phyloP scores from a whole-genome alignment of 2,329 filamentous ascomycete species.

The Helminthosporium solani region DNA sequence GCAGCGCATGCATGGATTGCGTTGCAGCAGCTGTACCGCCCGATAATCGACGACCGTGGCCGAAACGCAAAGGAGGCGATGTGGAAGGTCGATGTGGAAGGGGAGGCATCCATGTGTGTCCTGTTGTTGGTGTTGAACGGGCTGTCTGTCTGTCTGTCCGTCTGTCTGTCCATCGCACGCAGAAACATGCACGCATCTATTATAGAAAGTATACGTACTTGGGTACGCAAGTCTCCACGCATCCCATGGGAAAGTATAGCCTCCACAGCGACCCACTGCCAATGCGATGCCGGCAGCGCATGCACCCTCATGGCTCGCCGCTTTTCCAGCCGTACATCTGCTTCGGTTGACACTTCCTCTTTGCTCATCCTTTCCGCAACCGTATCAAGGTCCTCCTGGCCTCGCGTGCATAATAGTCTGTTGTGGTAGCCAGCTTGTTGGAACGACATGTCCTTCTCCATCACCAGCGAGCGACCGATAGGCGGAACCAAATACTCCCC shows the following conservation, averaged over 20 bases:
- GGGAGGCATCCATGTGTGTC: background rate
- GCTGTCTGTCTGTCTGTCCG: too few relatives aligned
- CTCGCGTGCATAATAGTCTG: background rate
- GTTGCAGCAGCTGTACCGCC: background rate
- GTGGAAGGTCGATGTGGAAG: background rate
- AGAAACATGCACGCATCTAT: too few relatives aligned
- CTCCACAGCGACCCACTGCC: background rate
- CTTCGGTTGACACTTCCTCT: background rate
- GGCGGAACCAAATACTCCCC: constrained; percentile 1
- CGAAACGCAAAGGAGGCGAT: background rate
- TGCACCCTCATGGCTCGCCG: constrained; percentile 4
- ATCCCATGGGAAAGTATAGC: background rate
- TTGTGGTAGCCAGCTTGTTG: background rate
- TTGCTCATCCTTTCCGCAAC: background rate
- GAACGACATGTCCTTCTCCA: background rate
- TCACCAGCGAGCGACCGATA: background rate
- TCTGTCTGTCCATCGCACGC: background rate
- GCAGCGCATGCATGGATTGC: constrained; percentile 6
- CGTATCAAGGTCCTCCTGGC: background rate
- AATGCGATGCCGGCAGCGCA: background rate
- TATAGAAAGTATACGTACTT: too few relatives aligned
- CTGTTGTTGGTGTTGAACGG: too few relatives aligned
- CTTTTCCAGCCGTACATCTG: constrained; percentile 3
- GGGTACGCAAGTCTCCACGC: too few relatives aligned
- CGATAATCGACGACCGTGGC: background rate